Conservation (phyloP, 148 eudicot genomes). For the Vaccinium myrtillus region DNA sequence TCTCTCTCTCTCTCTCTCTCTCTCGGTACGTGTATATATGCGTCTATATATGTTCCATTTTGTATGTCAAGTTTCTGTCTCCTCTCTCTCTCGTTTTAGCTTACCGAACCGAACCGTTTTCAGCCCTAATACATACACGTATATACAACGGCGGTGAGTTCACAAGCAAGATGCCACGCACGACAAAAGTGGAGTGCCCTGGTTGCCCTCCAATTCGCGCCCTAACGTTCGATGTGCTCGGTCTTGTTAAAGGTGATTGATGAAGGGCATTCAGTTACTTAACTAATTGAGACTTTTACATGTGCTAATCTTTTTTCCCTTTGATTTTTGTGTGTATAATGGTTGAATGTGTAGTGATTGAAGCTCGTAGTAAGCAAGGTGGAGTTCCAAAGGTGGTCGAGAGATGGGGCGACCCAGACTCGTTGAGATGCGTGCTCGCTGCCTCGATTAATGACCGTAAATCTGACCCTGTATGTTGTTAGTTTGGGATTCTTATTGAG, state of each 20-base stretch:
- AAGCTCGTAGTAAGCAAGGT: constrained; percentile 66
- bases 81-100: too few species aligned
- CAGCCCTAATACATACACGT: too few species aligned
- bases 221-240: constrained; percentile 71
- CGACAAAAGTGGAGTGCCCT: constrained; percentile 67
- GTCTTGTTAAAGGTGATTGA: constrained; percentile 70
- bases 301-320: background rate
- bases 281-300: too few species aligned
- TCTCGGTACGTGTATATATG: too few species aligned
- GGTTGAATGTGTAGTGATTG: constrained; percentile 53
- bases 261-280: too few species aligned
- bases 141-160: background rate
- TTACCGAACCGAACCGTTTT: too few species aligned
- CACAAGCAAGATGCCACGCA: constrained; percentile 64
- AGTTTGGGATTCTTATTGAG: background rate
- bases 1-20: too few species aligned
- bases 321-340: background rate
- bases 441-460: constrained; percentile 60
- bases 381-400: constrained; percentile 72
- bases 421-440: constrained; percentile 63
- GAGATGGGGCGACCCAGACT: constrained; percentile 89
- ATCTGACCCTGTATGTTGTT: constrained; percentile 59
- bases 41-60: too few species aligned
- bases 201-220: constrained; percentile 93
- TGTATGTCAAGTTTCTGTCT: too few species aligned